Conservation (phyloP, 1,284 basidiomycete species). For the Malassezia brasiliensis region DNA sequence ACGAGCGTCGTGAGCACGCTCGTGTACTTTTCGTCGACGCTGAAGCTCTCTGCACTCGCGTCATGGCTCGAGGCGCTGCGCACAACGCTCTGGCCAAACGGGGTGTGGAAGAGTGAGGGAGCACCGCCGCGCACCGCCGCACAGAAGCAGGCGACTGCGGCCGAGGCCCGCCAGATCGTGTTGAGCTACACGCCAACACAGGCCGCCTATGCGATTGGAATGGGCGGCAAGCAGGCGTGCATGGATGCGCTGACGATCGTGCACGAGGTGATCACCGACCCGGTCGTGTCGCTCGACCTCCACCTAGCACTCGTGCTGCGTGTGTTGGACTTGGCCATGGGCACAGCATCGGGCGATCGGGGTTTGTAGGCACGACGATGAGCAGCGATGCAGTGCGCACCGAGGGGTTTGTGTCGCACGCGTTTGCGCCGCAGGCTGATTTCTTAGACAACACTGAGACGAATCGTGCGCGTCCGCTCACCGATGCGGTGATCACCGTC, state of each 20-base stretch:
- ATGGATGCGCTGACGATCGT: slow-evolving; percentile 35
- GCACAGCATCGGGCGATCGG: slow-evolving; percentile 18
- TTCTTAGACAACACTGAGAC: slow-evolving; percentile 56
- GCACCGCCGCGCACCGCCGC: slow-evolving; percentile 17
- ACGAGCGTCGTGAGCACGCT: slow-evolving; percentile 35
- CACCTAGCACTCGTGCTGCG: slow-evolving; percentile 30
- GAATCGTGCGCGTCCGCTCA: slow-evolving; percentile 60
- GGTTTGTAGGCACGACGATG: background rate
- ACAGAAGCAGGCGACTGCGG: slow-evolving; percentile 27
- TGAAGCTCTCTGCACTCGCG: slow-evolving; percentile 29
- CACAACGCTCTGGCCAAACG: slow-evolving; percentile 40
- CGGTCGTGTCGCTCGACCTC: slow-evolving; percentile 26
- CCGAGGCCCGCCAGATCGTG: slow-evolving; percentile 33
- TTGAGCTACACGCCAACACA: slow-evolving; percentile 42
- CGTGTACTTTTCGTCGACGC: slow-evolving; percentile 30
- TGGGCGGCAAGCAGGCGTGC: slow-evolving; percentile 37
- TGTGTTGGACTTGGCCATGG: slow-evolving; percentile 30
- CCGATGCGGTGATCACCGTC: slow-evolving; percentile 71
- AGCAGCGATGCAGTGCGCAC: slow-evolving; percentile 9
- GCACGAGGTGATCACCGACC: slow-evolving; percentile 33
- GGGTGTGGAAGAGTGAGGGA: slow-evolving; percentile 12
- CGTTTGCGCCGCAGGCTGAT: slow-evolving; percentile 29
- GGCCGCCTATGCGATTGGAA: slow-evolving; percentile 39
- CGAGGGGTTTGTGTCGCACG: slow-evolving; percentile 18
- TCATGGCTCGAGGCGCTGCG: slow-evolving; percentile 31